phyloP scores from a whole-genome alignment of 495 filamentous ascomycete species.

The Penicillium psychrofluorescens region DNA sequence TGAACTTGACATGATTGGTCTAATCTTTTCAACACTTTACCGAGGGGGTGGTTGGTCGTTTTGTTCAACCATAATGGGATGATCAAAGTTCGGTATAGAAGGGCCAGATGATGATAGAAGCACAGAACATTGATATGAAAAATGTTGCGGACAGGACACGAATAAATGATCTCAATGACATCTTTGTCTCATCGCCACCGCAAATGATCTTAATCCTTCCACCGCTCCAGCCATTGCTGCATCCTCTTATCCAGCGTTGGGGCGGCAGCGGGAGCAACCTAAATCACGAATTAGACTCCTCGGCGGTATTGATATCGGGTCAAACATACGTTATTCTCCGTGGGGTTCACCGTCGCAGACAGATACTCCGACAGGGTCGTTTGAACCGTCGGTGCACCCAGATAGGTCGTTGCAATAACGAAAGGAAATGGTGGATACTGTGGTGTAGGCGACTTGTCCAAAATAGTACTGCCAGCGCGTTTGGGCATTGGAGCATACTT shows the following conservation, averaged over 20 bases:
- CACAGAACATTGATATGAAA: too few species aligned
- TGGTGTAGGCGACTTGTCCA: slow-evolving; percentile 44
- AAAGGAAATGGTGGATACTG: slow-evolving; percentile 58
- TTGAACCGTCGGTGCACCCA: slow-evolving; percentile 46
- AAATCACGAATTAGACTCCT: neutral
- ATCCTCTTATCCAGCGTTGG: slow-evolving; percentile 25
- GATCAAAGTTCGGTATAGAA: too few species aligned
- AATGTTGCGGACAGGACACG: neutral
- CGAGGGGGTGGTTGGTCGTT: too few species aligned
- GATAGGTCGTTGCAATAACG: slow-evolving; percentile 47
- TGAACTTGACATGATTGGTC: too few species aligned
- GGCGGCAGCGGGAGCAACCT: slow-evolving; percentile 31
- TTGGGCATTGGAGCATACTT: slow-evolving; percentile 70
- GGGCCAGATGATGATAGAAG: too few species aligned
- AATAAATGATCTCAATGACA: slow-evolving; percentile 1
- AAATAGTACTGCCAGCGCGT: slow-evolving; percentile 58
- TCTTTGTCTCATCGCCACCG: neutral
- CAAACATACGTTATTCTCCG: slow-evolving; percentile 57
- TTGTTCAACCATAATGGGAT: too few species aligned
- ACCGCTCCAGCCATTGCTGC: slow-evolving; percentile 26
- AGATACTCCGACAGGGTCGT: slow-evolving; percentile 55
- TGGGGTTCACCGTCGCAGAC: slow-evolving; percentile 48
- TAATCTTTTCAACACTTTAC: too few species aligned
- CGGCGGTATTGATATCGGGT: neutral
- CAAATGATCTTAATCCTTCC: slow-evolving; percentile 17